Percentiles rank a stretch among this genome's conserved stretches.
Evolutionary conservation across 306 rosid species (phyloP).

Genomic region (Oxytropis ochrocephala): DNA sequence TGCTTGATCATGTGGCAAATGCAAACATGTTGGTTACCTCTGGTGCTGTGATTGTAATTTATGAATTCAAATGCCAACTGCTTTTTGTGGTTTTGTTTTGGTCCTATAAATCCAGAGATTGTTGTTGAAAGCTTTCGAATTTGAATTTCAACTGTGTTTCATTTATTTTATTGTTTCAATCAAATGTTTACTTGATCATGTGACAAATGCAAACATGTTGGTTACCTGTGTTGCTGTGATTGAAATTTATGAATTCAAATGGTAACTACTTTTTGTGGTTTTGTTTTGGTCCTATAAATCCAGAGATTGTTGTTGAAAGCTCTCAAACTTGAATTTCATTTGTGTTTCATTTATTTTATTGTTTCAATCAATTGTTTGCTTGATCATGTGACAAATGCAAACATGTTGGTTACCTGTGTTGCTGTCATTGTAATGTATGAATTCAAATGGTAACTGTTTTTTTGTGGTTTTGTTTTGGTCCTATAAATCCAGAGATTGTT

Average conservation of each 20-base stretch:
- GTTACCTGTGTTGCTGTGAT: constrained; percentile 1
- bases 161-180: not conserved
- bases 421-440: not conserved
- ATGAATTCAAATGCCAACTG: not conserved
- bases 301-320: no score
- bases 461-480: constrained; percentile 17
- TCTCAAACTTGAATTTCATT: no score
- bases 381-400: not conserved
- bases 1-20: not conserved
- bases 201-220: not conserved
- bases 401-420: not conserved
- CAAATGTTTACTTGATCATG: constrained; percentile 6
- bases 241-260: not conserved
- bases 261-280: constrained; percentile 7
- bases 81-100: constrained; percentile 14
- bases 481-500: constrained; percentile 21
- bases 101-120: constrained; percentile 25
- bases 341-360: no score
- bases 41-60: not conserved
- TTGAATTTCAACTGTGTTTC: not conserved
- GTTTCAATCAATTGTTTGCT: not conserved
- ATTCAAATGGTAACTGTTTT: not conserved
- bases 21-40: not conserved
- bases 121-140: not conserved
- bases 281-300: constrained; percentile 17